Evolutionary conservation across 1,284 basidiomycete species (phyloP).

Genomic region (Bjerkandera adusta): DNA sequence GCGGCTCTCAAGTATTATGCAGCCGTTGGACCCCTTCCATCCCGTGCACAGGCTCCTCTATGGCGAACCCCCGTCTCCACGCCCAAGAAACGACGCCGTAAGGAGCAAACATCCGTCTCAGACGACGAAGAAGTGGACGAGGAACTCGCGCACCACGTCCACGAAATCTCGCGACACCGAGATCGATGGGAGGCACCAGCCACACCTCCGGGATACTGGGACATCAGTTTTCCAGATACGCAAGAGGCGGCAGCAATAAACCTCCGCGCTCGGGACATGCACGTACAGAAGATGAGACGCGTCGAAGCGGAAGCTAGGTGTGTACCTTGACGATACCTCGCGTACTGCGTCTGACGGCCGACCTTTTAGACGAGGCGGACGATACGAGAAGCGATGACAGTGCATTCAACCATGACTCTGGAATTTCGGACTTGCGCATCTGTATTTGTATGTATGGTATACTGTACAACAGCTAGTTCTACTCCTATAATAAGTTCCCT

Average conservation of each 20-base stretch:
- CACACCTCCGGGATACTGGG: conserved; percentile 87
- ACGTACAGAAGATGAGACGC: conserved; percentile 53
- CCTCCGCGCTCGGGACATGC: conserved; percentile 65
- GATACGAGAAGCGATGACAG: conserved; percentile 19
- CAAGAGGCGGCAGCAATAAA: conserved; percentile 79
- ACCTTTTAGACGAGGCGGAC: conserved; percentile 16
- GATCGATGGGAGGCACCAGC: conserved; percentile 65
- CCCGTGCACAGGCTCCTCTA: conserved; percentile 57
- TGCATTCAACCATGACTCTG: neutral
- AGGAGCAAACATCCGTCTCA: neutral
- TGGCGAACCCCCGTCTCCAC: conserved; percentile 61
- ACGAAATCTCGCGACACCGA: conserved; percentile 79
- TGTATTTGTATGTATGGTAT: neutral
- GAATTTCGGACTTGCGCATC: too few relatives aligned
- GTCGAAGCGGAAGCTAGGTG: conserved; percentile 57
- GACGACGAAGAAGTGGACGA: neutral
- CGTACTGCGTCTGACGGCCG: neutral
- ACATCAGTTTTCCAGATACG: conserved; percentile 85
- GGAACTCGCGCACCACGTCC: conserved; percentile 56
- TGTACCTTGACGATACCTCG: neutral
- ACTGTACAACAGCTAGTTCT: neutral
- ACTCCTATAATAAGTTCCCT: neutral
- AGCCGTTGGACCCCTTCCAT: conserved; percentile 68
- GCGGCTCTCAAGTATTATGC: conserved; percentile 67
- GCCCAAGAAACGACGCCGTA: conserved; percentile 32